Percentiles rank a stretch among this genome's conserved stretches.
phyloP scores from a whole-genome alignment of 2,329 filamentous ascomycete genomes.

The Thermoascus crustaceus region DNA sequence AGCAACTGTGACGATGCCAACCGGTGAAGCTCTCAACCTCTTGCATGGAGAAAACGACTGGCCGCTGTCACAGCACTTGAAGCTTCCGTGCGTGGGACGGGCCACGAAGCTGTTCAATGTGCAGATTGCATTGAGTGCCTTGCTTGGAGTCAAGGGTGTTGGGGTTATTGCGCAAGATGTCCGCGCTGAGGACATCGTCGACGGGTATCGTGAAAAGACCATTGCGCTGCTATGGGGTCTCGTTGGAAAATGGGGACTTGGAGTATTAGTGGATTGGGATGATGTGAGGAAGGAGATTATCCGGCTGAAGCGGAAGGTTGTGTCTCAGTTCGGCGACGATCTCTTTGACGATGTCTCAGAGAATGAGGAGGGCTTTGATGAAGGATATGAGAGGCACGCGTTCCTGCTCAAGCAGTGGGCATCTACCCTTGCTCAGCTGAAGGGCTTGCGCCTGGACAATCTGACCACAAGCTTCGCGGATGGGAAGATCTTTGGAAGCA shows the following conservation, averaged over 20 bases:
- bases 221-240: conserved; percentile 53
- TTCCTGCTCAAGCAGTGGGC: conserved; percentile 51
- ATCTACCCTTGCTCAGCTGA: conserved; percentile 39
- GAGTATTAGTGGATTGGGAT: conserved; percentile 47
- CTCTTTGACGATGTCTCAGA: conserved; percentile 13
- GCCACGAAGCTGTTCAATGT: conserved; percentile 54
- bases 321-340: conserved; percentile 11
- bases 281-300: conserved; percentile 46
- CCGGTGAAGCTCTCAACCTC: conserved; percentile 34
- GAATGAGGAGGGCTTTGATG: conserved; percentile 20
- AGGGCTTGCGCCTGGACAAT: conserved; percentile 43
- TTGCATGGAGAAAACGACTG: conserved; percentile 30
- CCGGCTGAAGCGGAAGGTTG: conserved; percentile 30
- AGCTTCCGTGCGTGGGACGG: conserved; percentile 48
- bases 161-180: conserved; percentile 36
- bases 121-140: conserved; percentile 47
- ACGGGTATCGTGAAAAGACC: conserved; percentile 58
- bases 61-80: conserved; percentile 50
- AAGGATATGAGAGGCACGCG: conserved; percentile 21
- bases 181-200: conserved; percentile 51
- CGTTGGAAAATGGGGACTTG: conserved; percentile 49
- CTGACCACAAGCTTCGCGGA: conserved; percentile 52
- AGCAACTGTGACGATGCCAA: conserved; percentile 39
- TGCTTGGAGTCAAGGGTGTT: conserved; percentile 38
- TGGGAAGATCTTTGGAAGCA: conserved; percentile 45